Evolutionary conservation across 2,329 filamentous ascomycete species (phyloP), one percentile per base, ranked within the genome.

Genomic region (Colletotrichum cuscutae): DNA sequence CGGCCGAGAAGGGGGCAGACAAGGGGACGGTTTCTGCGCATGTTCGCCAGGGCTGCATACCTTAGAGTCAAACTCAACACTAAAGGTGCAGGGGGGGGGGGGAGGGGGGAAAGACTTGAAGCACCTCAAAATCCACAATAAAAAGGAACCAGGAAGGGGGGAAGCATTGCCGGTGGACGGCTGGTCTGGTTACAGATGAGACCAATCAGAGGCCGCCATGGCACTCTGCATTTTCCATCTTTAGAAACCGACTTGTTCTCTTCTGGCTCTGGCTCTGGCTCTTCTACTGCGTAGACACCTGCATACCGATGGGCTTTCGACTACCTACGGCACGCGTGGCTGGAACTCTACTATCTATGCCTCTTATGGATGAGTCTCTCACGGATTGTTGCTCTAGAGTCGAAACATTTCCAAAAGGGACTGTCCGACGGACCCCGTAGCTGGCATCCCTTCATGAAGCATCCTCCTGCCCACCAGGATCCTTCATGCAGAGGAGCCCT

Each of bases 151-250:
- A 52, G 26, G 35, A 26, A 26, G 15, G 42, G 22, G 59, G 68
- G 22, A 22, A 28, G 37, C 37, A 58, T 65, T 56, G 62, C 62
- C 30, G 42, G 19, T 52, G 63, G 56, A 26, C 26, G 30, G 42
- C 64, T 71, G 22, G 35, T 52, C n/a, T 22, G 12, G 49, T 56
- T 42, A 57, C 30, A 49, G 19, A 7, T 22, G 35, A 26, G 46
- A 53, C 70, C 70, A 70, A 72, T 72, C 42, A 54, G 53, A 42
- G 24, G 60, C 35, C 8, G 46, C 60, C 46, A 49, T 72, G n/a
- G 19, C 32, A 28, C 53, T 53, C 22, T 60, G 35, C 60, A 37
- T 70, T 61, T 70, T 60, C 70, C 70, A 30, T 70, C 66, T 70
- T 70, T 26, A 65, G 59, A 65, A 70, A 46, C 54, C 54, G 54